A percentile compares a stretch with the other conserved stretches of the same genome.
Evolutionary conservation across 208 protist genomes (phyloP).

Genomic region (Acanthamoeba culbertsoni): DNA sequence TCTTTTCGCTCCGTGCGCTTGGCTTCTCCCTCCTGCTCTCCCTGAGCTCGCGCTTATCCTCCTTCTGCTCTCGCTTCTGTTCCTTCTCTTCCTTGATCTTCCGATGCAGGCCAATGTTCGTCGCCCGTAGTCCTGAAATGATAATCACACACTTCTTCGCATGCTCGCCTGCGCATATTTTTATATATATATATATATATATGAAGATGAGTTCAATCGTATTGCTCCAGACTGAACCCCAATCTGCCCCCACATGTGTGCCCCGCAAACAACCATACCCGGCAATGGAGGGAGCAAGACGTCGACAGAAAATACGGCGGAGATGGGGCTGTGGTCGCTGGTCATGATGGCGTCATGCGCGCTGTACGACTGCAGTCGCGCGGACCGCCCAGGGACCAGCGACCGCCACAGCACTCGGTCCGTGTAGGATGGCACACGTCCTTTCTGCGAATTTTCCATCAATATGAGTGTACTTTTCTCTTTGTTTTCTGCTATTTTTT

Average conservation of each 20-base stretch:
- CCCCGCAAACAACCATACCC: not conserved
- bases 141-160: constrained; percentile 30
- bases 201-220: not conserved
- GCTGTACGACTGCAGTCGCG: not conserved
- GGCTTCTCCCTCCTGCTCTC: not conserved
- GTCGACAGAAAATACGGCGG: not conserved
- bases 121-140: not conserved
- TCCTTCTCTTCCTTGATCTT: constrained; percentile 22
- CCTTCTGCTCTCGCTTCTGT: not conserved
- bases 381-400: not conserved
- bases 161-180: not conserved
- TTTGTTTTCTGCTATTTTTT: too few species aligned
- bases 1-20: not conserved
- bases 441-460: not conserved
- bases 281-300: not conserved
- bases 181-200: not conserved
- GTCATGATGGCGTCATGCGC: constrained; percentile 18
- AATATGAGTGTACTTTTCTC: too few species aligned
- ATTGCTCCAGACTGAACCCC: too few species aligned
- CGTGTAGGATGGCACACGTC: constrained; percentile 18
- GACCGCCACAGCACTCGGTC: constrained; percentile 43
- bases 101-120: constrained; percentile 10
- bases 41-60: not conserved
- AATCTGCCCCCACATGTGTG: too few species aligned
- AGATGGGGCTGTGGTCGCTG: constrained; percentile 35